These are phyloP conservation scores for Porphyrellus cyaneotinctus DNA, from an alignment of 768 basidiomycete species.

Conservation along the genomic window DNA sequence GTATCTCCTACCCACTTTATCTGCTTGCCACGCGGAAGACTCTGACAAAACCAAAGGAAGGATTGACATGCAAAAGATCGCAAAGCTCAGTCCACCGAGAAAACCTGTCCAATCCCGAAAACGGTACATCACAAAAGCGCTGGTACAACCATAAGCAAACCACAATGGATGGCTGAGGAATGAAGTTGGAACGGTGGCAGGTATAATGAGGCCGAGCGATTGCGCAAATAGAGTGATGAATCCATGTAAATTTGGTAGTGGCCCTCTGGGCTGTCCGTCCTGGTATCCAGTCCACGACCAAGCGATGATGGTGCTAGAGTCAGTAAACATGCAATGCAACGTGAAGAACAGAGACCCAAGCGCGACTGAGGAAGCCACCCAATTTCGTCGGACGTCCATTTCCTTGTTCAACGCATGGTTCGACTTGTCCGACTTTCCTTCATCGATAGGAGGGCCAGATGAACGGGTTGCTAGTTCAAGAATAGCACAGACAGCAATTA, in stretches of 20 bases:
- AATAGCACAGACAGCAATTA: constrained; percentile 54
- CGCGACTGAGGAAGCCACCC: constrained; percentile 46
- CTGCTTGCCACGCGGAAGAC: constrained; percentile 37
- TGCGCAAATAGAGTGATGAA: constrained; percentile 63
- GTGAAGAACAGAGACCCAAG: constrained; percentile 69
- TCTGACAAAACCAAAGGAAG: constrained; percentile 51
- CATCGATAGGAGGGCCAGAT: constrained; percentile 9
- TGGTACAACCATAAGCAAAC: constrained; percentile 50
- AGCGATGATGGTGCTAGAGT: constrained; percentile 73
- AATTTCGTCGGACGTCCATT: constrained; percentile 21
- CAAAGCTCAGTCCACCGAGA: constrained; percentile 56
- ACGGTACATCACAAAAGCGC: constrained; percentile 53
- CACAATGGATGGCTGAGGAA: constrained; percentile 45
- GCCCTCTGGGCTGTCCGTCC: constrained; percentile 56
- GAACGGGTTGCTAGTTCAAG: constrained; percentile 50
- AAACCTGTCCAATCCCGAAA: constrained; percentile 70
- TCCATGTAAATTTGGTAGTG: constrained; percentile 69
- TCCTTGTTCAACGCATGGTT: neutral
- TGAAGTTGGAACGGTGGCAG: constrained; percentile 30
- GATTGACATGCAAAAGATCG: constrained; percentile 62
- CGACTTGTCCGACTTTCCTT: neutral
- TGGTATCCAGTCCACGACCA: constrained; percentile 92
- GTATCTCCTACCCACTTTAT: constrained; percentile 45
- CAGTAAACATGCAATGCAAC: constrained; percentile 67
- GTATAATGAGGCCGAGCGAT: constrained; percentile 49